Evolutionary conservation across 805 yeast species (phyloP).

Genomic region (Nakazawaea anatomiae): DNA sequence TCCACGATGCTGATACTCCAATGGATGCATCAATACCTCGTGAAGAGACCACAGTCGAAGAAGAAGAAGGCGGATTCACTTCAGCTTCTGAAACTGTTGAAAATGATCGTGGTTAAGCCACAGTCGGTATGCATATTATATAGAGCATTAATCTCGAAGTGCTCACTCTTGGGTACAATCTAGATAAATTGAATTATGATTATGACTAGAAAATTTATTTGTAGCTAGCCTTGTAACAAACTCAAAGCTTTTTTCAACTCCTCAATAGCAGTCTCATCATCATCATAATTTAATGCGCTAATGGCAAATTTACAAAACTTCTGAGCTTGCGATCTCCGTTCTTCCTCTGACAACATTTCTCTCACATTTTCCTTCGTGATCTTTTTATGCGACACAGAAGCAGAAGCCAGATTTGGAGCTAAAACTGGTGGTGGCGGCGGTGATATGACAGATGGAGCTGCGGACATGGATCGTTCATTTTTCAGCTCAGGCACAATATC

Average conservation of each 20-base stretch:
- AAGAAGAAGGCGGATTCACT: conserved; percentile 12
- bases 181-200: not conserved
- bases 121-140: too few species aligned
- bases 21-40: not conserved
- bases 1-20: not conserved
- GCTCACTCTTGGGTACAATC: too few species aligned
- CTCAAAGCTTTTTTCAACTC: conserved; percentile 53
- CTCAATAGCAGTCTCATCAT: conserved; percentile 57
- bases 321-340: conserved; percentile 53
- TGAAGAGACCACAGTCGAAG: conserved; percentile 1
- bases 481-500: too few species aligned
- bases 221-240: conserved; percentile 22
- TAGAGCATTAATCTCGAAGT: too few species aligned
- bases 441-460: not conserved
- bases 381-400: conserved; percentile 5
- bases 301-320: conserved; percentile 71
- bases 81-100: not conserved
- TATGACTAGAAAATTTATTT: not conserved
- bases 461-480: too few species aligned
- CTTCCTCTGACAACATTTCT: conserved; percentile 49
- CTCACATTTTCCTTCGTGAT: conserved; percentile 32
- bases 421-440: not conserved
- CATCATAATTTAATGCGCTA: conserved; percentile 76
- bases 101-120: too few species aligned
- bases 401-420: not conserved